Percentiles rank a stretch among this genome's conserved stretches.
These are phyloP conservation scores for Gossypioides kirkii DNA, from an alignment of 345 rosid species.

Conservation along the genomic window DNA sequence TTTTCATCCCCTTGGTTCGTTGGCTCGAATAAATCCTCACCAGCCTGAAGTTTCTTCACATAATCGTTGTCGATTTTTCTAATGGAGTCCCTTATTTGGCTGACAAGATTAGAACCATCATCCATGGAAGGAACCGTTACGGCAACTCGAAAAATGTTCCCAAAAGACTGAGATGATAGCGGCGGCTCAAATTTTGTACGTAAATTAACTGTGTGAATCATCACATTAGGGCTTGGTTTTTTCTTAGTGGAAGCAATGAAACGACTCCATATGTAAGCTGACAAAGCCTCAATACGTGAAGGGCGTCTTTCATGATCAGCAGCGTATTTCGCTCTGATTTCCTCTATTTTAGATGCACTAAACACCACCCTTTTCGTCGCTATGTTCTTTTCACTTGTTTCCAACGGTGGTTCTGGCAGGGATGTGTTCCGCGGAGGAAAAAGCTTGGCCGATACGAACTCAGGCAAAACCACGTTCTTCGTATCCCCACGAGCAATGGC, in stretches of 20 bases:
- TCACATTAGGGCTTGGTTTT: background rate
- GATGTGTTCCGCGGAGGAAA: background rate
- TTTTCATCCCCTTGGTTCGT: background rate
- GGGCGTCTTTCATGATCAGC: background rate
- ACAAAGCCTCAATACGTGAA: slow-evolving; percentile 14
- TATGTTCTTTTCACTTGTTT: background rate
- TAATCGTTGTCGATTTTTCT: slow-evolving; percentile 1
- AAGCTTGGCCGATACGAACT: background rate
- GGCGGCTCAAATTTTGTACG: slow-evolving; percentile 15
- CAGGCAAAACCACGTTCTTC: background rate
- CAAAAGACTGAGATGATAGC: background rate
- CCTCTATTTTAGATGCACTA: background rate
- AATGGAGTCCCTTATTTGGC: background rate
- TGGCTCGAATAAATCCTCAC: background rate
- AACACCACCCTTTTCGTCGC: background rate
- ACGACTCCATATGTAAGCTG: background rate
- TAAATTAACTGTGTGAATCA: slow-evolving; percentile 30
- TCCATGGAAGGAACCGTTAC: background rate
- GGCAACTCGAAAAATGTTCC: background rate
- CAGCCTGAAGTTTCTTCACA: background rate
- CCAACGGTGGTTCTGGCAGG: background rate
- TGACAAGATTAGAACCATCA: background rate
- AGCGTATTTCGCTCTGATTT: background rate
- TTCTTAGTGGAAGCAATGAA: background rate
- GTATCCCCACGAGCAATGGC: slow-evolving; percentile 1